Evolutionary conservation across 805 yeast species (phyloP).

Genomic region (Clavispora asparagi): DNA sequence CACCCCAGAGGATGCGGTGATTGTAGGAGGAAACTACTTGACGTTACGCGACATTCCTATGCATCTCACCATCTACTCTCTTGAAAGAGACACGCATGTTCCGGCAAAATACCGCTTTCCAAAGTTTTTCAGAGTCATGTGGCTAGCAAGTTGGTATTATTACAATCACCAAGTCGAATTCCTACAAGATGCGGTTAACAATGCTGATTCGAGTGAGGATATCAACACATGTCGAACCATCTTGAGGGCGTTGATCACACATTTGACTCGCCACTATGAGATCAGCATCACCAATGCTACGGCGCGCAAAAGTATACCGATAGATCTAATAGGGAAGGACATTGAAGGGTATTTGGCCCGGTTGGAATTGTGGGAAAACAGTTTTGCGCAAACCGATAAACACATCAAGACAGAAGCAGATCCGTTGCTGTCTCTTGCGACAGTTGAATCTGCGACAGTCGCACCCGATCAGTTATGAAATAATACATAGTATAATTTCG

Average conservation of each 20-base stretch:
- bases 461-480: background rate
- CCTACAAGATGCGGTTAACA: slow-evolving; percentile 5
- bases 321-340: slow-evolving; percentile 23
- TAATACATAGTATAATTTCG: background rate
- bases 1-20: slow-evolving; percentile 75
- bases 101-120: slow-evolving; percentile 78
- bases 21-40: slow-evolving; percentile 84
- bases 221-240: background rate
- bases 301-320: slow-evolving; percentile 33
- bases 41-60: slow-evolving; percentile 58
- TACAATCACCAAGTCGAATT: slow-evolving; percentile 21
- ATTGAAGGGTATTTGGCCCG: background rate
- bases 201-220: background rate
- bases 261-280: slow-evolving; percentile 27
- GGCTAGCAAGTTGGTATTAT: slow-evolving; percentile 55
- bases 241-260: slow-evolving; percentile 16
- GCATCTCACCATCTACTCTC: slow-evolving; percentile 55
- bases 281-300: slow-evolving; percentile 25
- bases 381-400: background rate
- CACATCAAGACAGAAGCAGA: background rate
- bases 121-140: slow-evolving; percentile 60
- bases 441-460: background rate
- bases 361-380: background rate
- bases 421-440: too few relatives aligned
- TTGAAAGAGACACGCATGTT: slow-evolving; percentile 67